phyloP scores from a whole-genome alignment of 31 red algal species.

The Endocladia muricata region DNA sequence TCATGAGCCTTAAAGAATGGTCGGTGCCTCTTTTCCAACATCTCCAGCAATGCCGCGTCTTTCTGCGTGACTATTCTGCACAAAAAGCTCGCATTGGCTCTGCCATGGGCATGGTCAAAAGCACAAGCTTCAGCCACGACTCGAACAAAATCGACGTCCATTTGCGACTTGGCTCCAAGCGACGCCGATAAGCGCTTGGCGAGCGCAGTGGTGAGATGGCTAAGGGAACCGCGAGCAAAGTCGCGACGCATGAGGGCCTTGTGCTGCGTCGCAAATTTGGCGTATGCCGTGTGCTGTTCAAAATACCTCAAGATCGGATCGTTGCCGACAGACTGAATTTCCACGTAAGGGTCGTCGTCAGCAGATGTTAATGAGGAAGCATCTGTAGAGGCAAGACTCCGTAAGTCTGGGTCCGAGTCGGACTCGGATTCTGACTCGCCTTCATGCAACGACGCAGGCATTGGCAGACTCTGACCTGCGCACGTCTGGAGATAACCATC shows the following conservation, averaged over 20 bases:
- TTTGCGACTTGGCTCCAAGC: constrained; percentile 2
- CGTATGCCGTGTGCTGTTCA: constrained; percentile 49
- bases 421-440: constrained; percentile 13
- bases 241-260: constrained; percentile 15
- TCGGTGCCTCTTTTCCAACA: constrained; percentile 44
- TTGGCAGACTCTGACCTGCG: constrained; percentile 4
- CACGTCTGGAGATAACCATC: constrained; percentile 38
- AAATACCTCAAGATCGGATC: constrained; percentile 52
- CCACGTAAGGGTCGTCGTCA: constrained; percentile 32
- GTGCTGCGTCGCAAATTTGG: constrained; percentile 37
- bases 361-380: neutral
- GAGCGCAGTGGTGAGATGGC: constrained; percentile 3
- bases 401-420: constrained; percentile 9
- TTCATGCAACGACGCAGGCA: constrained; percentile 14
- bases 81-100: constrained; percentile 14
- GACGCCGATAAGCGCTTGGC: constrained; percentile 22
- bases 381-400: constrained; percentile 3
- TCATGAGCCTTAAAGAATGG: constrained; percentile 67
- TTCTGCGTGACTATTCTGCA: constrained; percentile 20
- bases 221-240: constrained; percentile 12
- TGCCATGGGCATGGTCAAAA: constrained; percentile 47
- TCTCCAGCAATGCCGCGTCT: constrained; percentile 39
- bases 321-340: constrained; percentile 24
- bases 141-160: constrained; percentile 25
- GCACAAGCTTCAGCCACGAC: constrained; percentile 53